Base-by-base conservation (phyloP, 1,284 basidiomycete species). In the Moniliophthora roreri region DNA sequence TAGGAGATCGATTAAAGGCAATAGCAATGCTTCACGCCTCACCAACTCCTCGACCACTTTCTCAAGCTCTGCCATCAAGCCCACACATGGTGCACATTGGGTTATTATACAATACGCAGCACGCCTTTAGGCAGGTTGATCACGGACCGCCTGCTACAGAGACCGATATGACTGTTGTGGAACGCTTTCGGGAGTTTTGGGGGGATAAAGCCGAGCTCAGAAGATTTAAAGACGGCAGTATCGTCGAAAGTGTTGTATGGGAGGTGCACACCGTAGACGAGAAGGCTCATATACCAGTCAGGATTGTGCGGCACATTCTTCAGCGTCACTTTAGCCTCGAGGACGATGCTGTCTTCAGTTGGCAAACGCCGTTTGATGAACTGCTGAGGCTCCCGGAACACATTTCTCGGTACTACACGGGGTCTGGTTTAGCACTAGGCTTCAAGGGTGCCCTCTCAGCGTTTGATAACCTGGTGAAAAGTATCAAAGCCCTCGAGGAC, bases 161-260 rank as follows among this genome's bases (percentile, higher is more conserved):
- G 42, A 66, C 77, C 38, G 76, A 84, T 48, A 67, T 75, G n/a
- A 62, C 69, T 11, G 74, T 74, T 16, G 75, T 82, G 0, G 73
- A 80, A 40, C 75, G 72, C 1, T 99, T 98, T 78, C 83, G 88
- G 35, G 79, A 84, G 2, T 79, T 99, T 58, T 99, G 97, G 97
- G 96, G 95, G 1, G 77, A 85, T 47, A 92, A 93, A 66, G 87
- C 95, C 0, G 96, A 99, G 67, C 75, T 98, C 18, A 83, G 97
- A n/a, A 84, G 96, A 16, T 99, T 99, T 79, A 95, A 98, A 68
- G 95, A 99, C 64, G 96, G 96, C 0, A 81, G 89, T 4, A 98
- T 99, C 58, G 69, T 84, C 6, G 93, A 98, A 69, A 94, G 91
- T 65, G 93, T 99, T 11, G 94, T 98, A 0, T 99, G 97, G 97